Evolutionary conservation across 495 filamentous ascomycete genomes (phyloP), one percentile per base, ranked within the genome.

Genomic region (Glarea lozoyensis): DNA sequence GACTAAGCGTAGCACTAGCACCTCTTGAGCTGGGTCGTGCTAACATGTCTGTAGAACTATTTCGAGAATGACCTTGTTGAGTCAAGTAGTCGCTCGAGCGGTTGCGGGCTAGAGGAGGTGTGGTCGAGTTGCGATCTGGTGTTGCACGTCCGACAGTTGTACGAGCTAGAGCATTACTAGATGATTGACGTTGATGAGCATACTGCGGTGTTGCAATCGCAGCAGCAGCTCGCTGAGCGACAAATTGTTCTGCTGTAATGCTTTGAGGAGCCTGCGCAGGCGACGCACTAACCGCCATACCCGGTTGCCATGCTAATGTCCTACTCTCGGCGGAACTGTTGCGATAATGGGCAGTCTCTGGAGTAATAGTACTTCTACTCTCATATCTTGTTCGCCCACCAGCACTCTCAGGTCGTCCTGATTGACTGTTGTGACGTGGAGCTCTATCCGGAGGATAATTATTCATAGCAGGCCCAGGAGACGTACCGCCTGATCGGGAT

Each of bases 271-370:
- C 24, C 6, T 15, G 20, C 13, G 48, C 15, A 34, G 42, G 16
- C 10, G 13, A 32, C 1, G 37, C 39, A 37, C 57, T 34, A 34
- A 65, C 63, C 27, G 73, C 54, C 63, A 78, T 70, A 19, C 77
- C 83, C 13, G 88, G 89, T 45, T 89, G 83, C 90, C 89, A 96
- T 13, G 80, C 58, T 38, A 89, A 61, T 48, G 71, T 84, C 44
- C 81, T 73, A 42, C 46, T 44, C 4, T 53, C 53, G 1, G 18
- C 20, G 1, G 70, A 73, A 2, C 60, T 62, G 22, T 67, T 65
- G 11, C 67, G 63, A 19, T 60, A 54, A 30, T 70, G 63, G 9
- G 56, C 56, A 10, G 55, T 47, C 9, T 62, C 64, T 9, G 54
- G 50, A 17, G 57, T 54, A 42, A 61, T 63, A 9, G 52, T 34